Evolutionary conservation across 2,329 filamentous ascomycete genomes (phyloP).

Genomic region (Emergomyces pasteurianus): DNA sequence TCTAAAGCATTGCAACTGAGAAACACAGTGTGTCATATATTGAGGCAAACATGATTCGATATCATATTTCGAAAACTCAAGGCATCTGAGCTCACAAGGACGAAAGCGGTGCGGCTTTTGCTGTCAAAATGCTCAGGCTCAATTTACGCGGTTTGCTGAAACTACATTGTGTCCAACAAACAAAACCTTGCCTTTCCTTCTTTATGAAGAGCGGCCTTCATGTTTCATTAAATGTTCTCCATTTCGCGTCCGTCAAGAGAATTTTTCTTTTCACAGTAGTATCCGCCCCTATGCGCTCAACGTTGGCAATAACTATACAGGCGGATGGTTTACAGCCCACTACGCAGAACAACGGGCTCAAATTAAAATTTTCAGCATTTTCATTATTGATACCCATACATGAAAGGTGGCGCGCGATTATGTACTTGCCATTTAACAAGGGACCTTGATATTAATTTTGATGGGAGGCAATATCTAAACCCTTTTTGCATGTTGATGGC

Average conservation of each 20-base stretch:
- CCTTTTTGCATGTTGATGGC: not conserved
- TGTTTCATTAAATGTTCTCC: not conserved
- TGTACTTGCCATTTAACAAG: not conserved
- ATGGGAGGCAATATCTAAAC: not conserved
- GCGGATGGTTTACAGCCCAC: not conserved
- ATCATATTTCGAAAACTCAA: no score
- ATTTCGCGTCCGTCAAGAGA: not conserved
- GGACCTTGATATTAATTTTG: not conserved
- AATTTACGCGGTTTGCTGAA: no score
- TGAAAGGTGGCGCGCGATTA: not conserved
- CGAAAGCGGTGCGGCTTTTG: no score
- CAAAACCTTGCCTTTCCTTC: not conserved
- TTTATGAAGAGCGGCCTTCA: not conserved
- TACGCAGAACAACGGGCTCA: no score
- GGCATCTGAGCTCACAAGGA: no score
- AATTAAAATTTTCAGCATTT: no score
- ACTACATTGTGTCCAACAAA: no score
- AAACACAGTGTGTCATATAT: no score
- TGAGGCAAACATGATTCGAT: no score
- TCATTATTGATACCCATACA: no score
- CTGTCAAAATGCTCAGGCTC: no score
- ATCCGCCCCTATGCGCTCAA: not conserved
- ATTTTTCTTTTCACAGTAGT: not conserved
- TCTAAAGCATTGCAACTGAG: no score
- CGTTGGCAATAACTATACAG: not conserved